Evolutionary conservation across 352 stramenopile genomes (phyloP).

Genomic region (Pythium myriotylum): DNA sequence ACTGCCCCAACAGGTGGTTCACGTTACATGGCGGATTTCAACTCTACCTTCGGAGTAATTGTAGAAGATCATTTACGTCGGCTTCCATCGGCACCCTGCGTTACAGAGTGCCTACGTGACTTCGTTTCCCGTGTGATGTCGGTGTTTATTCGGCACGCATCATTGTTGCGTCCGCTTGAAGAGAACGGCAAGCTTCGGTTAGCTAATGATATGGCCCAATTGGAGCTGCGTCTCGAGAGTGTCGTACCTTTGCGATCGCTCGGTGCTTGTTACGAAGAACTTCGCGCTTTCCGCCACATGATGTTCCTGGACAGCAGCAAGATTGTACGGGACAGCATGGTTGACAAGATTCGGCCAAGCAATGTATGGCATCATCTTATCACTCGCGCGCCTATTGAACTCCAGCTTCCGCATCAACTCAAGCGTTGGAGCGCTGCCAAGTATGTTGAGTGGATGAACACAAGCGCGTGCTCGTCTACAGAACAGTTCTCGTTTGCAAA

Average conservation of each 20-base stretch:
- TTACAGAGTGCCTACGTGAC: slow-evolving; percentile 56
- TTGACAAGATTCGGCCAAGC: slow-evolving; percentile 83
- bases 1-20: slow-evolving; percentile 42
- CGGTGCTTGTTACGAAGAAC: slow-evolving; percentile 71
- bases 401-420: slow-evolving; percentile 78
- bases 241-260: slow-evolving; percentile 61
- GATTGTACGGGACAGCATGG: slow-evolving; percentile 64
- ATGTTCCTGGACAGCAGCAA: slow-evolving; percentile 73
- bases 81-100: slow-evolving; percentile 54
- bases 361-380: slow-evolving; percentile 89
- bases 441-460: slow-evolving; percentile 86
- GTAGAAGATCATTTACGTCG: slow-evolving; percentile 75
- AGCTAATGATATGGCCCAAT: slow-evolving; percentile 84
- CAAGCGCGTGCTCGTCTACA: slow-evolving; percentile 29
- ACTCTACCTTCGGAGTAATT: slow-evolving; percentile 59
- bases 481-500: slow-evolving; percentile 26
- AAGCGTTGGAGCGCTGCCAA: slow-evolving; percentile 72
- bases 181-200: slow-evolving; percentile 79
- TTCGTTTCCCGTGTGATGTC: slow-evolving; percentile 76
- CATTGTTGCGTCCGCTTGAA: slow-evolving; percentile 69
- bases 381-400: slow-evolving; percentile 58
- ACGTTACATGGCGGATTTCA: slow-evolving; percentile 84
- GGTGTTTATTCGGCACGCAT: slow-evolving; percentile 77
- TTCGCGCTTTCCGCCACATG: slow-evolving; percentile 81
- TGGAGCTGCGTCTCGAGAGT: slow-evolving; percentile 70